Percentiles rank a stretch among this genome's conserved stretches.
phyloP scores from a whole-genome alignment of 208 protist species.

The Leishmania braziliensis region DNA sequence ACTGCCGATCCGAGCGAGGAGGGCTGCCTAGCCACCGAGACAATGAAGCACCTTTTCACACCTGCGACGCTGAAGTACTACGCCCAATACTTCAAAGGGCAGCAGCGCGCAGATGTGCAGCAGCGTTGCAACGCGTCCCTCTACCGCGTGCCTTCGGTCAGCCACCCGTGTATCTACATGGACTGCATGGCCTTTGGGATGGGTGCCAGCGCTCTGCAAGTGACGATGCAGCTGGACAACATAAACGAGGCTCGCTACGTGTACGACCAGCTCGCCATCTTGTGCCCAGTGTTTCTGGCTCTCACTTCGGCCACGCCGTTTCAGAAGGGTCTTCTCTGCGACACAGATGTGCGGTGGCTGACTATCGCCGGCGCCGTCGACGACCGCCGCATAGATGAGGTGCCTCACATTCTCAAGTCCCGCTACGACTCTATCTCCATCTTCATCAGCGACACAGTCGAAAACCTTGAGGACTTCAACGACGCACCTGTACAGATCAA shows the following conservation, averaged over 20 bases:
- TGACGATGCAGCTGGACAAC: constrained; percentile 96
- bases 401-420: constrained; percentile 94
- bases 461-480: constrained; percentile 88
- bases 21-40: constrained; percentile 48
- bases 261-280: constrained; percentile 97
- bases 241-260: constrained; percentile 94
- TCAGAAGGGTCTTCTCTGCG: constrained; percentile 95
- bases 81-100: constrained; percentile 87
- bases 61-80: constrained; percentile 90
- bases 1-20: constrained; percentile 36
- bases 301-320: constrained; percentile 96
- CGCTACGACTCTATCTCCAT: constrained; percentile 96
- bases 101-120: constrained; percentile 69
- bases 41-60: constrained; percentile 82
- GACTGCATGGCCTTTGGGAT: constrained; percentile 99
- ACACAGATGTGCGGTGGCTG: constrained; percentile 97
- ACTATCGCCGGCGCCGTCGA: constrained; percentile 97
- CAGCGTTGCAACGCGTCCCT: constrained; percentile 82
- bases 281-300: constrained; percentile 96
- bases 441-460: constrained; percentile 83
- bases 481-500: constrained; percentile 89
- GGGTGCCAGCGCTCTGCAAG: constrained; percentile 98
- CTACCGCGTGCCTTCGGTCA: constrained; percentile 82
- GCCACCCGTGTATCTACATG: constrained; percentile 97
- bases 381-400: constrained; percentile 93